phyloP scores from a whole-genome alignment of 2,329 filamentous ascomycete genomes.

The Ophiostoma montium region DNA sequence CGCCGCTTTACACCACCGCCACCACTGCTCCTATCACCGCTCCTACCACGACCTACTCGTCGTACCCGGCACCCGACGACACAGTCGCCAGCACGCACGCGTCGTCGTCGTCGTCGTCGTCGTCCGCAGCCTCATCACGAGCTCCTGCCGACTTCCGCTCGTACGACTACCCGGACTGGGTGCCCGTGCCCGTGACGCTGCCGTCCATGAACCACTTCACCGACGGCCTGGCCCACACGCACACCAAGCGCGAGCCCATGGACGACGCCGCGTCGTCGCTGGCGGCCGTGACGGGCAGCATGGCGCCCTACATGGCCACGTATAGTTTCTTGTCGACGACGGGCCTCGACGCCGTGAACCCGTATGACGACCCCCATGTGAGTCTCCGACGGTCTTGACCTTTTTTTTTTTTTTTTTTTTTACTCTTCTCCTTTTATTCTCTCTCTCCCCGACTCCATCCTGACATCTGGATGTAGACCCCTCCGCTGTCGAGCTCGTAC shows the following conservation, averaged over 20 bases:
- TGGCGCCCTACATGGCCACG: conserved; percentile 48
- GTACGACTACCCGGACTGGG: conserved; percentile 42
- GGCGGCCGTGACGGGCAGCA: conserved; percentile 29
- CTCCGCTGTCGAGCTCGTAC: conserved; percentile 61
- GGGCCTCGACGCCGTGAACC: conserved; percentile 42
- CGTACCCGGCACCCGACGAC: not conserved
- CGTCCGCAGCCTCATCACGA: too few species aligned
- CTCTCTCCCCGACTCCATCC: too few species aligned
- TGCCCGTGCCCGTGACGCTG: conserved; percentile 42
- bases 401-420: conserved; percentile 1
- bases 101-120: too few species aligned
- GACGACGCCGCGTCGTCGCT: conserved; percentile 9
- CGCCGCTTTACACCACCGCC: conserved; percentile 41
- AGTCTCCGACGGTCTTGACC: conserved; percentile 29
- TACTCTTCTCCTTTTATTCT: not conserved
- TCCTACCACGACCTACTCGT: not conserved
- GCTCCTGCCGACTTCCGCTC: not conserved
- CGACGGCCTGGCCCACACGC: conserved; percentile 54
- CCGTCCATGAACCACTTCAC: conserved; percentile 47
- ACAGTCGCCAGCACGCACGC: too few species aligned
- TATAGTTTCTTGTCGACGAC: conserved; percentile 52
- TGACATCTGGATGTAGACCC: conserved; percentile 39
- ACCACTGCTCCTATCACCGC: not conserved
- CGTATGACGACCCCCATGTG: conserved; percentile 65
- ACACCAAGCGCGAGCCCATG: conserved; percentile 46